A percentile compares a stretch with the other conserved stretches of the same genome.
These are phyloP conservation scores for Dipteronia sinensis DNA, from an alignment of 345 rosid species.

Conservation along the genomic window DNA sequence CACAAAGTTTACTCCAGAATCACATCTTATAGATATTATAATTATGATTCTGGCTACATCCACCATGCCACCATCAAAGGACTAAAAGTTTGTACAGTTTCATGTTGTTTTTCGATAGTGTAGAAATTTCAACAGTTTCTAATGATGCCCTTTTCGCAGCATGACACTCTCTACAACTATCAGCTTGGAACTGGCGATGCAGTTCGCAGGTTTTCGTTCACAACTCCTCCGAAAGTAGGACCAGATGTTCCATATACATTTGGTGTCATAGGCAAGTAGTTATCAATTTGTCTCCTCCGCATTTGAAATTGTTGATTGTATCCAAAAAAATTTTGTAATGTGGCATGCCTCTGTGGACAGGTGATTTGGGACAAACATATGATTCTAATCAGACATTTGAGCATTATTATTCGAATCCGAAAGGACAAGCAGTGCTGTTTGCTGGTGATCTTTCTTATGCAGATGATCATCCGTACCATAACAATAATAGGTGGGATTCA, in stretches of 20 bases:
- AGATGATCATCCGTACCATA: conserved; percentile 30
- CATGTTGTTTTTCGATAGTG: background rate
- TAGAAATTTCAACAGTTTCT: background rate
- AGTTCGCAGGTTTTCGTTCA: conserved; percentile 31
- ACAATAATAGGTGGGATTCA: conserved; percentile 39
- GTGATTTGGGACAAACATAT: conserved; percentile 41
- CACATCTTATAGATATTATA: conserved; percentile 26
- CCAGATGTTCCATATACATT: conserved; percentile 43
- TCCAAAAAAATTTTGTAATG: background rate
- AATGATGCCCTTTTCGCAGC: conserved; percentile 23
- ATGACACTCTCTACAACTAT: conserved; percentile 33
- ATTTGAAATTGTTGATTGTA: background rate
- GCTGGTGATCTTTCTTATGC: conserved; percentile 47
- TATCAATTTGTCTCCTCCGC: background rate
- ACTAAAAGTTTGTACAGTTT: conserved; percentile 23
- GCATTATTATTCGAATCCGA: conserved; percentile 28
- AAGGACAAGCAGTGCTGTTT: conserved; percentile 33
- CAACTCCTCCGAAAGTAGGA: conserved; percentile 38
- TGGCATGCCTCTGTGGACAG: conserved; percentile 12
- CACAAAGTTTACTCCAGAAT: conserved; percentile 6
- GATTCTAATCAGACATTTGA: conserved; percentile 37
- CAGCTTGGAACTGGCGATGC: conserved; percentile 24
- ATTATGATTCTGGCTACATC: conserved; percentile 39
- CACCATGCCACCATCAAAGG: conserved; percentile 37
- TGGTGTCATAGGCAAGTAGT: conserved; percentile 36